Conservation (phyloP, 176 grass and related monocot genomes). For the Oryza brachyantha region DNA sequence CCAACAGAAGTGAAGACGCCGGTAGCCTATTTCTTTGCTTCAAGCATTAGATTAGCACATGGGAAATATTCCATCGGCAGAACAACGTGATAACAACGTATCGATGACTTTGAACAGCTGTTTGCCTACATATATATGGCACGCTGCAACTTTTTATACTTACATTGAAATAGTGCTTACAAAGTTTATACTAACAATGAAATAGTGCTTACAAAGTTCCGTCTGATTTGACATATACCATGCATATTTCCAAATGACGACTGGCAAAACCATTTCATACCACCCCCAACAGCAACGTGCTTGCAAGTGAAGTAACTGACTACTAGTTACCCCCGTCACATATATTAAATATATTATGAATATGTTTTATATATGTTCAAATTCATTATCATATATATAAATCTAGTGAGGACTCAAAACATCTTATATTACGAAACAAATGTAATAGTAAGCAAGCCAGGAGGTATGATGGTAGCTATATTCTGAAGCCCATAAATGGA, state of each 20-base stretch:
- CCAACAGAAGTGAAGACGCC: too few species aligned
- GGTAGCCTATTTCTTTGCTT: background rate
- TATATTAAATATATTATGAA: too few species aligned
- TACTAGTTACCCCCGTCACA: too few species aligned
- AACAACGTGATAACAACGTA: background rate
- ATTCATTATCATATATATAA: too few species aligned
- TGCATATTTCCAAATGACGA: background rate
- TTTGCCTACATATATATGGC: background rate
- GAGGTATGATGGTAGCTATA: background rate
- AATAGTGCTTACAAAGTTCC: slow-evolving; percentile 4
- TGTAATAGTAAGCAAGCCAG: background rate
- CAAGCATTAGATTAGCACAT: background rate
- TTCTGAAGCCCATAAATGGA: background rate
- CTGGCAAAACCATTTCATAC: background rate
- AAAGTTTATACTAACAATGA: background rate
- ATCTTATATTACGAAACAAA: too few species aligned
- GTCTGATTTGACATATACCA: background rate
- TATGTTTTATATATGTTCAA: too few species aligned
- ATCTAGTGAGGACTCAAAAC: too few species aligned
- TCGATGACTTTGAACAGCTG: background rate
- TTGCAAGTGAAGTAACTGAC: background rate
- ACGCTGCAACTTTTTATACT: background rate
- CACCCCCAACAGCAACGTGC: background rate
- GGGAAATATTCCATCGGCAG: background rate
- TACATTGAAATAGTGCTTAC: background rate